Conservation (phyloP, 352 stramenopile species). For the Phytophthora citrophthora region DNA sequence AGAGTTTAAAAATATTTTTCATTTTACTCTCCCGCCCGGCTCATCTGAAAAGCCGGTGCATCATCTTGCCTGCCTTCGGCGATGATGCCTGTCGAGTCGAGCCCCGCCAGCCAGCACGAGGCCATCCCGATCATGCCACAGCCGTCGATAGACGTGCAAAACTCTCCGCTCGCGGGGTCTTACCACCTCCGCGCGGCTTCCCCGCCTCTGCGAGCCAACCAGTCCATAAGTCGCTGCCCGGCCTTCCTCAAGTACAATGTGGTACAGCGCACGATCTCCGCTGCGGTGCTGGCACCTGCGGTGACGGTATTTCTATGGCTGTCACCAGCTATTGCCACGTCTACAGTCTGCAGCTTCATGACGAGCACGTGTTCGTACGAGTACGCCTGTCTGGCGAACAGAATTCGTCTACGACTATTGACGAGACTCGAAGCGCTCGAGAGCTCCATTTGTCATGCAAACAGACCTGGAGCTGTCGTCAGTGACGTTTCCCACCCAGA, state of each 20-base stretch:
- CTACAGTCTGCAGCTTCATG: slow-evolving; percentile 71
- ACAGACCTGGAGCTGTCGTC: neutral
- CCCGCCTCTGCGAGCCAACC: slow-evolving; percentile 3
- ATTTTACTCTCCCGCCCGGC: too few species aligned
- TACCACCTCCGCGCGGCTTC: slow-evolving; percentile 11
- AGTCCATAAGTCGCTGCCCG: slow-evolving; percentile 7
- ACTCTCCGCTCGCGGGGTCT: slow-evolving; percentile 23
- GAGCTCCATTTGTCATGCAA: slow-evolving; percentile 8
- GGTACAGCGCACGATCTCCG: slow-evolving; percentile 72
- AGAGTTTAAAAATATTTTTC: too few species aligned
- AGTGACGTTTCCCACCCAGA: slow-evolving; percentile 16
- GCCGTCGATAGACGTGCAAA: slow-evolving; percentile 18
- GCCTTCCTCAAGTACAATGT: slow-evolving; percentile 51
- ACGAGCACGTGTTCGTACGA: slow-evolving; percentile 74
- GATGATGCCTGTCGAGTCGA: neutral
- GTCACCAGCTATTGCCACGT: slow-evolving; percentile 71
- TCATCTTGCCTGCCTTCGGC: neutral
- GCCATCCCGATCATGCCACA: slow-evolving; percentile 26
- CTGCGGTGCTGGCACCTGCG: slow-evolving; percentile 56
- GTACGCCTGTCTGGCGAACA: slow-evolving; percentile 73
- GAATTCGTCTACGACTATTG: slow-evolving; percentile 64
- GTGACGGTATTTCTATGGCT: slow-evolving; percentile 81
- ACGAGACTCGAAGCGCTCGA: slow-evolving; percentile 38
- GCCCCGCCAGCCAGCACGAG: slow-evolving; percentile 11
- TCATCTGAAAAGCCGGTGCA: neutral